Conservation (phyloP, 225 moss, liverwort and hornwort species). For the Asterella californica region DNA sequence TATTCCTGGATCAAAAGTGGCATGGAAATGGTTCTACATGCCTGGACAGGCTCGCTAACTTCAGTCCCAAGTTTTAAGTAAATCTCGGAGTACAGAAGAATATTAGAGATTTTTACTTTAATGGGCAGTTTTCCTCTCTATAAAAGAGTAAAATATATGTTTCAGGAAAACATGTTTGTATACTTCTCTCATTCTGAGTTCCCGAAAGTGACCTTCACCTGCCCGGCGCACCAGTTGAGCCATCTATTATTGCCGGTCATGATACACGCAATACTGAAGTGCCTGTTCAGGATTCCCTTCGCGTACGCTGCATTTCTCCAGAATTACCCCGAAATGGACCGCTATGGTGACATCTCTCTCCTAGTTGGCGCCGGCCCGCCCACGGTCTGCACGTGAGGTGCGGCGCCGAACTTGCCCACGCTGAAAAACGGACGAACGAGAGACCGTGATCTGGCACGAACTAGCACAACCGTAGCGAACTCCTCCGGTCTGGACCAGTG, state of each 20-base stretch:
- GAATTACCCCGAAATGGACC: background rate
- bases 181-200: too few species aligned
- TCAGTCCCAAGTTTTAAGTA: background rate
- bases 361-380: background rate
- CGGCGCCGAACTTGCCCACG: constrained; percentile 7
- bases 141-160: too few species aligned
- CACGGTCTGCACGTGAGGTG: constrained; percentile 18
- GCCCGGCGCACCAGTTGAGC: background rate
- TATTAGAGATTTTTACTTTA: background rate
- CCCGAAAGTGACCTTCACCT: background rate
- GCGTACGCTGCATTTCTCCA: background rate
- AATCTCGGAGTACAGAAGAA: background rate
- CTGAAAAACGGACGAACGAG: background rate
- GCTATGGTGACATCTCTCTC: background rate
- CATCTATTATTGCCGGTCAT: background rate
- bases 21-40: background rate
- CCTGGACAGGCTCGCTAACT: background rate
- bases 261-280: background rate
- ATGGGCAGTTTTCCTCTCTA: too few species aligned
- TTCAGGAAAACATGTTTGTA: too few species aligned
- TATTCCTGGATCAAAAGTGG: background rate
- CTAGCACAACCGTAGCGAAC: too few species aligned
- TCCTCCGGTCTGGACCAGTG: background rate
- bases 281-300: background rate
- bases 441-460: background rate